Base-by-base conservation (phyloP, 208 protist genomes). In the Acanthamoeba sp. region DNA sequence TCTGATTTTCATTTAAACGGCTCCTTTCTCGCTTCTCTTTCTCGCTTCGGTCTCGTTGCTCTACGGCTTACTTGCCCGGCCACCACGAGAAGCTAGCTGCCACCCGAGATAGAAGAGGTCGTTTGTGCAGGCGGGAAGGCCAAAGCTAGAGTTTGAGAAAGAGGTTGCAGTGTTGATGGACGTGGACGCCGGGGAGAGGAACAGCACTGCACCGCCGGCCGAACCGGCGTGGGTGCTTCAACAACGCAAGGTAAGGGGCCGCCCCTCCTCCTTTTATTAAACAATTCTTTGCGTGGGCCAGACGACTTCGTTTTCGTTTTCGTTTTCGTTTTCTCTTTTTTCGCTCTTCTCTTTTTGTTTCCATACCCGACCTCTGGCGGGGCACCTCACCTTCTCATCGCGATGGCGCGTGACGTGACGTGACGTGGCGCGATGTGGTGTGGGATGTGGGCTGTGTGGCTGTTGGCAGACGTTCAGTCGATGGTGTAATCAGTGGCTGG, bases 401-500 rank as follows among this genome's bases (percentile, higher is more conserved):
- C n/a, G n/a, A n/a, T n/a, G n/a, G n/a, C 42, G 42, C 42, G 6
- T 48, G 42, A 48, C 42, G 42, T 10, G 42, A 48, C 42, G 42
- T 10, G 3, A 48, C 42, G n/a, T n/a, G n/a, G n/a, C n/a, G n/a
- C n/a, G n/a, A n/a, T n/a, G n/a, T n/a, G n/a, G n/a, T 73, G n/a
- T 73, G 4, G 24, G 9, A 10, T 76, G 29, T 76, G 29, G 1
- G 2, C 36, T 76, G 34, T 40, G 29, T 76, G 29, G n/a, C 36
- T 40, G 6, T 22, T 9, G 34, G 10, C 34, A 57, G 42, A 66
- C 52, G 2, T 89, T 89, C 34, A 82, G 71, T 20, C 2, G 71
- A 20, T 82, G 71, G 71, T 82, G 71, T 36, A 82, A 82, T 22
- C 71, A 82, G 22, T 82, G 71, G 71, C 38, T 82, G 1, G 71